These are phyloP conservation scores for Aegilops longissima DNA, from an alignment of 176 grass and related monocot genomes.

Conservation along the genomic window DNA sequence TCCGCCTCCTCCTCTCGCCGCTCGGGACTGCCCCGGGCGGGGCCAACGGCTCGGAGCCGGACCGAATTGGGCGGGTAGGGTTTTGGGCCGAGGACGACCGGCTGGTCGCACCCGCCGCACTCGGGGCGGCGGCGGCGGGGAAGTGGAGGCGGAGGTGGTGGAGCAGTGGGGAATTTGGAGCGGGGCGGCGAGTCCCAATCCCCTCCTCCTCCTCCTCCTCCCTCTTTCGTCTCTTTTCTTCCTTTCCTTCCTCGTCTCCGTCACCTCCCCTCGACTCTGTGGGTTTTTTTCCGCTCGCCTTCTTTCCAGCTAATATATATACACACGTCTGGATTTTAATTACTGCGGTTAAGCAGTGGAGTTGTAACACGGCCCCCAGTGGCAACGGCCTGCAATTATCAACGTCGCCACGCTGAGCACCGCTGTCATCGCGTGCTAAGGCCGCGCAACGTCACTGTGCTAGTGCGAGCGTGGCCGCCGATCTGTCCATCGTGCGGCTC, in stretches of 20 bases:
- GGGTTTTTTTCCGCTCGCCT: constrained; percentile 19
- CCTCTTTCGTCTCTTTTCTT: constrained; percentile 36
- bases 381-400: constrained; percentile 11
- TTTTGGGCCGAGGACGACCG: not conserved
- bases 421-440: constrained; percentile 14
- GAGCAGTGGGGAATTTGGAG: constrained; percentile 43
- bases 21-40: not conserved
- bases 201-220: constrained; percentile 2
- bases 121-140: not conserved
- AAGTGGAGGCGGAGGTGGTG: not conserved
- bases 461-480: not conserved
- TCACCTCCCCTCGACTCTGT: constrained; percentile 27
- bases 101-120: not conserved
- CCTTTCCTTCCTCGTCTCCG: constrained; percentile 39
- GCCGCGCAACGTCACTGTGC: not conserved
- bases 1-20: not conserved
- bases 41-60: constrained; percentile 29
- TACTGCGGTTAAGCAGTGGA: not conserved
- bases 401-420: not conserved
- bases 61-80: constrained; percentile 17
- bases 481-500: not conserved
- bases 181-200: constrained; percentile 48
- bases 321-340: not conserved
- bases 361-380: not conserved
- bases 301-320: constrained; percentile 19